A percentile compares a stretch with the other conserved stretches of the same genome.
phyloP scores from a whole-genome alignment of 2,329 filamentous ascomycete genomes.

The Teratosphaeria gauchensis region DNA sequence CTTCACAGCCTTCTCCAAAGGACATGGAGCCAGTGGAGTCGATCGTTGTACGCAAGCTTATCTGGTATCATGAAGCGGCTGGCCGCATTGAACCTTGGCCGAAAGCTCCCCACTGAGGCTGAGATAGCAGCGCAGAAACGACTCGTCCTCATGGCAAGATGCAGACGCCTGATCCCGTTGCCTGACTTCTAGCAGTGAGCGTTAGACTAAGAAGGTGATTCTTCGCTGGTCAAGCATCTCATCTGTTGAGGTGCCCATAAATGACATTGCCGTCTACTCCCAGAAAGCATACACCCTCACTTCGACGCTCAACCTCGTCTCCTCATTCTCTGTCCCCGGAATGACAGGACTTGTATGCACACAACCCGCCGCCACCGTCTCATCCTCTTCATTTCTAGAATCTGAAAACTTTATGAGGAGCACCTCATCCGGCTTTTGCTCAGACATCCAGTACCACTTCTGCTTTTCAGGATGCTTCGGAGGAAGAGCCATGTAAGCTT shows the following conservation, averaged over 20 bases:
- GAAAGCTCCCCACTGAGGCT: background rate
- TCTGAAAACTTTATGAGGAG: constrained; percentile 4
- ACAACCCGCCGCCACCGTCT: background rate
- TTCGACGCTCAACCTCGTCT: constrained; percentile 5
- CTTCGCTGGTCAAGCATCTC: no score
- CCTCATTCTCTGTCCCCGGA: background rate
- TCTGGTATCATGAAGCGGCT: background rate
- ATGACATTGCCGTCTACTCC: background rate
- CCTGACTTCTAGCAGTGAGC: no score
- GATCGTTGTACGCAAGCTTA: background rate
- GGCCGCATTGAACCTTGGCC: background rate
- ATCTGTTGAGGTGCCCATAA: background rate
- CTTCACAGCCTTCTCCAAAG: background rate
- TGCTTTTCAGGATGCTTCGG: background rate
- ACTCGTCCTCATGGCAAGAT: background rate
- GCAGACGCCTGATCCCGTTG: no score
- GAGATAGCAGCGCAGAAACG: background rate
- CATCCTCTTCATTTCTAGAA: background rate
- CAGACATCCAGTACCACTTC: constrained; percentile 2
- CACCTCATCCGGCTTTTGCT: constrained; percentile 2
- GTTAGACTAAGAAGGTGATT: no score
- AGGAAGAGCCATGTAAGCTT: background rate
- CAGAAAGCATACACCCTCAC: constrained; percentile 2
- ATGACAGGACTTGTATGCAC: constrained; percentile 2
- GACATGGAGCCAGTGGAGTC: background rate